Evolutionary conservation across 768 basidiomycete species (phyloP).

Genomic region (Auriscalpium microsporum): DNA sequence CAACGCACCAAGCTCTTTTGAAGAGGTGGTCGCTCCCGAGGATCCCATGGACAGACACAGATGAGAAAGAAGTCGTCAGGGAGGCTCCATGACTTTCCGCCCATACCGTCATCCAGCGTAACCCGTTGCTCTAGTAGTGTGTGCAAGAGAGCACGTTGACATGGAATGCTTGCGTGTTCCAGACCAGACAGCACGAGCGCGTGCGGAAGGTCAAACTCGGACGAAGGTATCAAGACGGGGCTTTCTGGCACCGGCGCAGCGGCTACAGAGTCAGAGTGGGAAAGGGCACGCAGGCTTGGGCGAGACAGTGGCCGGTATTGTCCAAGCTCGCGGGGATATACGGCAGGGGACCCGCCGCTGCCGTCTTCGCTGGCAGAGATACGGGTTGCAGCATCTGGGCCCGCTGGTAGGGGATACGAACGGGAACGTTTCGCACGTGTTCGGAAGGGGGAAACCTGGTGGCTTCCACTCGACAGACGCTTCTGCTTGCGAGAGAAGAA

Average conservation of each 20-base stretch:
- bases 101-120: slow-evolving; percentile 32
- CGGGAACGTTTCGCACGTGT: slow-evolving; percentile 4
- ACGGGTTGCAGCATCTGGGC: not conserved
- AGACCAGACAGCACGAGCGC: slow-evolving; percentile 65
- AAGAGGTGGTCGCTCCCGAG: slow-evolving; percentile 56
- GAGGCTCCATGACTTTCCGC: slow-evolving; percentile 36
- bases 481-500: slow-evolving; percentile 25
- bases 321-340: too few relatives aligned
- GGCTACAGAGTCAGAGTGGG: slow-evolving; percentile 10
- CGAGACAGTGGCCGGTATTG: not conserved
- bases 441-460: slow-evolving; percentile 2
- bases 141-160: slow-evolving; percentile 49
- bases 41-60: slow-evolving; percentile 61
- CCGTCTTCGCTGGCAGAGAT: too few relatives aligned
- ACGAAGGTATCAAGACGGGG: slow-evolving; percentile 5
- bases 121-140: slow-evolving; percentile 47
- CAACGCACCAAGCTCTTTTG: slow-evolving; percentile 54
- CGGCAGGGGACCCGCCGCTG: too few relatives aligned
- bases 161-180: slow-evolving; percentile 46
- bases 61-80: slow-evolving; percentile 66
- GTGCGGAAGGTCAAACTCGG: slow-evolving; percentile 34
- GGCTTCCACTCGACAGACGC: slow-evolving; percentile 12
- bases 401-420: not conserved
- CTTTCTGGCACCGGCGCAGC: slow-evolving; percentile 7
- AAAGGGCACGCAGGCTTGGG: not conserved